Base-by-base conservation (phyloP, 2,329 filamentous ascomycete genomes). In the Penicillium sp. region DNA sequence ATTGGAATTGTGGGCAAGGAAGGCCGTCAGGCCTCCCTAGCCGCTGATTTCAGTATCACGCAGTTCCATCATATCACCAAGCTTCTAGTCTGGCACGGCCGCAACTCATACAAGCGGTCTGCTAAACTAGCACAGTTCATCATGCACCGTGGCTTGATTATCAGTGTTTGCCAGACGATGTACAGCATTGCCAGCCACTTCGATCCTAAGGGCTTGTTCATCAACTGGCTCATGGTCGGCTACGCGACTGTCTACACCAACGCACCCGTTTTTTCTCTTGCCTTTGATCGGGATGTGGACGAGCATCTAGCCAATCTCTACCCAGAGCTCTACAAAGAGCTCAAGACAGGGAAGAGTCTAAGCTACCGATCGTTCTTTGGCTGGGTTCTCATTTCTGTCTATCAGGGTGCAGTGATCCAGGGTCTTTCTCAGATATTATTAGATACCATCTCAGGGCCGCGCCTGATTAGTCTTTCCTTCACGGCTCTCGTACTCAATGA, bases 1-100 rank as follows among this genome's bases (percentile, higher is more conserved):
- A 93, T 99, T 26, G 94, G 94, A 58, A 99, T 99, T 59, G 94
- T 97, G 0, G 94, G 94, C 57, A 99, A 99, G 78, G 94, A 99
- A 78, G 94, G 94, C 33, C 86, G 90, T 22, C 94, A 99, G 78
- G 94, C 94, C 35, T 94, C 89, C 69, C 82, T 99, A 44, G 95
- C 95, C 0, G 95, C 94, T 11, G 94, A 99, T 73, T 99, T 99
- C 74, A 94, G 89, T 56, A 96, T 99, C 65, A 90, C 91, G 57
- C 92, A 97, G 67, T 99, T 99, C 75, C 89, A 87, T 68, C 91
- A 99, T 71, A 78, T 99, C 19, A 96, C 93, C 47, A 99, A 97
- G 74, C 83, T 99, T 1, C 84, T 99, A n/a, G 91, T 99, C 36
- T 99, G 95, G 94, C 95, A 99, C 71, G 94, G 94, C 1, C 87